Conservation (phyloP, 2,329 filamentous ascomycete genomes). For the Colletotrichum godetiae region DNA sequence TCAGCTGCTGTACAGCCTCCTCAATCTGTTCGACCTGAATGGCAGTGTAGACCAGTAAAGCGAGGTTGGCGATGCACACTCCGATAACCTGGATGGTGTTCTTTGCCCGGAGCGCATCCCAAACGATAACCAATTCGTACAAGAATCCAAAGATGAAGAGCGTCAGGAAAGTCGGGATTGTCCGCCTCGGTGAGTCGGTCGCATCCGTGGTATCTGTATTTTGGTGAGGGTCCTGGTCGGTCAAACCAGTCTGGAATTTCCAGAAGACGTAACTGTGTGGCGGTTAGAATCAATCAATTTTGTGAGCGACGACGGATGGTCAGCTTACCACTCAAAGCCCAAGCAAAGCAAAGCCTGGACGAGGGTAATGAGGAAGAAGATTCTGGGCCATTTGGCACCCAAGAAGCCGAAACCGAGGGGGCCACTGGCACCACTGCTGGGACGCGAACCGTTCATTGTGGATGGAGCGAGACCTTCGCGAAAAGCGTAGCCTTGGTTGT, state of each 20-base stretch:
- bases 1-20: constrained; percentile 73
- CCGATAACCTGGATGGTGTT: constrained; percentile 99
- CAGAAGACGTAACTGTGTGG: constrained; percentile 85
- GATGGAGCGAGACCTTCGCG: constrained; percentile 51
- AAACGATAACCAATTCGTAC: constrained; percentile 89
- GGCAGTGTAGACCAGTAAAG: constrained; percentile 90
- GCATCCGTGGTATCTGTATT: constrained; percentile 53
- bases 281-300: not conserved
- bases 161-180: constrained; percentile 94
- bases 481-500: constrained; percentile 44
- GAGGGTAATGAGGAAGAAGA: constrained; percentile 80
- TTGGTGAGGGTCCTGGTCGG: constrained; percentile 25
- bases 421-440: constrained; percentile 36
- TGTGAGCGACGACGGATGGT: not conserved
- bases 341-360: constrained; percentile 85
- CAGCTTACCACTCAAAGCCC: constrained; percentile 84
- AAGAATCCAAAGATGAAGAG: constrained; percentile 98
- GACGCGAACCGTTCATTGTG: constrained; percentile 39
- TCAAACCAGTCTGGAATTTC: constrained; percentile 78
- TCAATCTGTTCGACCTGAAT: constrained; percentile 94
- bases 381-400: constrained; percentile 87
- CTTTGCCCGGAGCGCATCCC: constrained; percentile 92
- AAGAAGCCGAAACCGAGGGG: constrained; percentile 73
- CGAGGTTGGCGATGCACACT: constrained; percentile 90
- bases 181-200: constrained; percentile 68